Base-by-base conservation (phyloP, 768 basidiomycete species). In the Lactarius psammicola region DNA sequence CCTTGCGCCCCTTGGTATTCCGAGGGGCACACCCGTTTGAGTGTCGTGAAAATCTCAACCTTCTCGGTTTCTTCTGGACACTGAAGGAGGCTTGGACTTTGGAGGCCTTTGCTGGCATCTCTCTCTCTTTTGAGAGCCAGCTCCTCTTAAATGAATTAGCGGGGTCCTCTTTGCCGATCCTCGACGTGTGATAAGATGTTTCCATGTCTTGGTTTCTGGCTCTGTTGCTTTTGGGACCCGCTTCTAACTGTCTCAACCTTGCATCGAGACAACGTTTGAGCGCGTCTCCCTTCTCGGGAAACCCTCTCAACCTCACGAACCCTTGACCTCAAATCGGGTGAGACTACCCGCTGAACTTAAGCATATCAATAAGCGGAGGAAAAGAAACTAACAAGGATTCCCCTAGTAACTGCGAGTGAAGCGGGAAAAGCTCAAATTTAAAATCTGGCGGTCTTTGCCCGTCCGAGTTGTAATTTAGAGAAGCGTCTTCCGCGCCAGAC, bases 321-420 rank as follows among this genome's bases (percentile, higher is more conserved):
- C 49, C 51, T 68, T 84, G 86, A 85, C 85, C 87, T 88, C 87
- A 86, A n/a, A 87, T 87, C 86, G 85, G 85, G 85, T 82, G 85
- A 85, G 87, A 86, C 81, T 87, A 88, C 87, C 87, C 84, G 82
- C 87, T 87, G 85, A 87, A 88, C 85, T 88, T 88, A 87, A 88
- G 87, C 87, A 88, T 87, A 88, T 88, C 85, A 89, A 87, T 88
- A 87, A 89, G 87, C 84, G 84, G 87, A 88, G 87, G 87, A 88
- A 88, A 89, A 89, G 88, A 88, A 89, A 89, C 86, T 87, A 89
- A 89, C 87, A 84, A 87, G 87, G 87, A 88, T 88, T 89, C 85
- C n/a, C 86, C 82, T 86, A 88, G 87, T 88, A 88, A 86, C 87
- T 85, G 87, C 85, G 84, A 88, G 87, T 87, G 87, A 88, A 89